Base-by-base conservation (phyloP, 768 basidiomycete species). In the Lactarius quietus region DNA sequence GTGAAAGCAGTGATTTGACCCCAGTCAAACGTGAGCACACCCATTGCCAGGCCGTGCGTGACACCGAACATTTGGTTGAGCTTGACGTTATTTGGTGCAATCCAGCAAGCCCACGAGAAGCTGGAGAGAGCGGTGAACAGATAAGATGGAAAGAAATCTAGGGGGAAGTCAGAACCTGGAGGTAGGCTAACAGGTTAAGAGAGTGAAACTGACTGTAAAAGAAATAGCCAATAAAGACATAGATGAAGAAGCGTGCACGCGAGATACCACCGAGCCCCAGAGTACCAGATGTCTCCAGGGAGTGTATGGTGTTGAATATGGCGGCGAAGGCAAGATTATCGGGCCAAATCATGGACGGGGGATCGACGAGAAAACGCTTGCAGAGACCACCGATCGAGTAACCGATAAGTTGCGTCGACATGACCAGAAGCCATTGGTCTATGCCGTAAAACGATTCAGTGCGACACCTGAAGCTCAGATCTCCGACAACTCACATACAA, bases 11-110 rank as follows among this genome's bases (percentile, higher is more conserved):
- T 33, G 33, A 33, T 33, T 33, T 33, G 33, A 33, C 33, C 33
- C 33, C 33, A 33, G 33, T 33, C 33, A 33, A 33, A 33, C 35
- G 89, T 90, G 71, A 92, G 74, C 65, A 90, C 72, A 68, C 87
- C 86, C 87, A 91, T 90, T 15, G 74, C 70, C 23, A 74, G 57
- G 23, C 72, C 71, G 36, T 61, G 62, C 20, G 71, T 69, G 65
- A 85, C 85, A 38, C 91, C 90, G 68, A 93, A 92, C 71, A 92
- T 75, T 70, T 89, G 85, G 74, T 92, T 93, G 71, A 93, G 82
- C 54, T 74, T 78, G 57, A 87, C 69, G 69, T 91, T 88, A 55
- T 87, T 68, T 0, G 91, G 92, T 1, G 78, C 86, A 58, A 93
- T 90, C 91, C 84, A 85, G 71, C 80, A 81, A 1, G 82, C 78